phyloP scores from a whole-genome alignment of 2,329 filamentous ascomycete species.

The Aspergillus neoniger region DNA sequence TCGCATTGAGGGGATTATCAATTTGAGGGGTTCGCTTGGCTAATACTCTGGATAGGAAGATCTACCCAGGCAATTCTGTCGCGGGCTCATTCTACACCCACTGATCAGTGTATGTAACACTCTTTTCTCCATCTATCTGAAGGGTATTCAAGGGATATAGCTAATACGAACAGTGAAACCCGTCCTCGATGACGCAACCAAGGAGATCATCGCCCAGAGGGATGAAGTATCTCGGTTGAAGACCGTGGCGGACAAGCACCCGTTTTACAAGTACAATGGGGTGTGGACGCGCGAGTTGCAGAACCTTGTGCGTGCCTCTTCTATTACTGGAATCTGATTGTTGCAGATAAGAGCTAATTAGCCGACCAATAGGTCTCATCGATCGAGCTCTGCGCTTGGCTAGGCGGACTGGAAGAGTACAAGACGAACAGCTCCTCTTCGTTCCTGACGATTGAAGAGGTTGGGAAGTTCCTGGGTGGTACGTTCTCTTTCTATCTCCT shows the following conservation, averaged over 20 bases:
- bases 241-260: conserved; percentile 75
- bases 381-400: conserved; percentile 69
- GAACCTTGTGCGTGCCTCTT: conserved; percentile 62
- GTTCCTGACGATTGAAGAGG: conserved; percentile 85
- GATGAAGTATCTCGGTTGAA: conserved; percentile 70
- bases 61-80: conserved; percentile 81
- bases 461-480: conserved; percentile 77
- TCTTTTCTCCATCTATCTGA: not conserved
- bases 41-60: conserved; percentile 54
- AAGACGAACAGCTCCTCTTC: conserved; percentile 58
- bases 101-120: conserved; percentile 55
- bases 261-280: conserved; percentile 97
- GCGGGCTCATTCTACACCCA: conserved; percentile 83
- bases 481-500: conserved; percentile 25
- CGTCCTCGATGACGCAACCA: conserved; percentile 69
- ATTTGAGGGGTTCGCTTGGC: too few species aligned
- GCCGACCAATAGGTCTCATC: conserved; percentile 52
- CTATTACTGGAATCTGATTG: not conserved
- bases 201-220: conserved; percentile 70
- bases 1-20: too few species aligned
- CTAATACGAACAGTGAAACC: conserved; percentile 57
- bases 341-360: conserved; percentile 4
- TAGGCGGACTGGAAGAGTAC: conserved; percentile 70
- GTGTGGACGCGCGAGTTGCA: conserved; percentile 85
- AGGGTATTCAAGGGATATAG: not conserved